Base-by-base conservation (phyloP, 148 eudicot species). In the Gaultheria prostrata region DNA sequence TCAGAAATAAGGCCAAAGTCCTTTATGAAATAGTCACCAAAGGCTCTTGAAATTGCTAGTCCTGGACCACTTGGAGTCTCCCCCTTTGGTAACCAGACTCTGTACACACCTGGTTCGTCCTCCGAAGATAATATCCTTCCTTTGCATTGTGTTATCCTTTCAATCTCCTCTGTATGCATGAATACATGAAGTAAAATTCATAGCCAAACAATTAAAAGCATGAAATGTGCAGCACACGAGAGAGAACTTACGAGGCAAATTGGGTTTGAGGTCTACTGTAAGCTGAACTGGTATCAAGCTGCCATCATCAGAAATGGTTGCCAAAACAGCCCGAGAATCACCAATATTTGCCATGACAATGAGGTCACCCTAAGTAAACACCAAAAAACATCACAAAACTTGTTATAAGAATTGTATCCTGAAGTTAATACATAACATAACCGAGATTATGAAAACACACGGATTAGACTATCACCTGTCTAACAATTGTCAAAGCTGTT, bases 271-370 rank as follows among this genome's bases (percentile, higher is more conserved):
- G 84, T 93, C 98, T 4, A 88, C 86, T 26, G 98, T 93, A 61
- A 94, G 91, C 90, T 94, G 96, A 85, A 93, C 84, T 43, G 98
- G 85, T 33, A 86, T 84, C 86, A 94, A 87, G 71, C 80, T 87
- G 59, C 93, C 94, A 82, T 87, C 91, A 73, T 89, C 91, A 21
- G 85, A 83, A 72, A 76, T 85, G 26, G 95, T 89, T 20, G 93
- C 98, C 76, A 94, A 79, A 51, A 94, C 96, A 78, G 98, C 96
- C 71, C 98, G 88, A 81, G 95, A 94, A 83, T 93, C 98, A 8
- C 98, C 98, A 83, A 94, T 89, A 79, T 94, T 94, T 63, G 95
- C 96, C 81, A 94, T 51, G 3, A 90, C 85, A 57, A 94, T 82
- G 17, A 87, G 82, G 72, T 92, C 92, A 69, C 93, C 96, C 98